Evolutionary conservation across 371 early-diverging fungal genomes (phyloP), one percentile per base, ranked within the genome.

Genomic region (Cladochytrium tenue): DNA sequence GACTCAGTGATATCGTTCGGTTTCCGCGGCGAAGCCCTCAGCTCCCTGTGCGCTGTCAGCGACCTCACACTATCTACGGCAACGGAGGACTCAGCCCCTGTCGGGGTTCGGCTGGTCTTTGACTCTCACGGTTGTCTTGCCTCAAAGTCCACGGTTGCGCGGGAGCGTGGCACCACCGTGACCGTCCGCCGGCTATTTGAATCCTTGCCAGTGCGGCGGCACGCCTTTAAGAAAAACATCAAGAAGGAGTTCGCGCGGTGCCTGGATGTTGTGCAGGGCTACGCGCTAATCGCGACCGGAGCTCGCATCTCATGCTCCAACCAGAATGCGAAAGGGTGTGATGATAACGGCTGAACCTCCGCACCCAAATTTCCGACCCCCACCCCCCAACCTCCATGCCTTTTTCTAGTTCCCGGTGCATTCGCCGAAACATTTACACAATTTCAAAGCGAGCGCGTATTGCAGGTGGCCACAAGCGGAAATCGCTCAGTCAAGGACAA

Each of bases 121-220:
- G 87, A 90, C 63, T 43, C 67, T 1, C 58, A 71, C 33, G 95
- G 96, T 4, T 70, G 70, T 32, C 62, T 90, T 28, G 58, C 63
- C 15, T 76, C 79, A 7, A 70, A 73, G 43, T 74, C 77, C 1
- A 77, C 88, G 0, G 63, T 79, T 17, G 80, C 92, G 3, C 78
- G 92, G 32, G 58, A 67, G 27, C 60, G 60, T 66, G 99, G 99
- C 1, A 97, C 98, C 1, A 95, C 94, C 0, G 84, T 98, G 2
- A 78, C 77, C 26, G 68, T 99, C 34, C 65, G 71, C 13, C 83
- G 89, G 26, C 69, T 99, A 31, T 98, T 98, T 76, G 83, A 89
- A 17, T 72, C 84, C 5, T 81, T 94, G 72, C 98, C 99, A 2
- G 95, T 99, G 1, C 87, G 99, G n/a, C 77, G 80, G 50, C 82